Percentiles rank a stretch among this genome's conserved stretches.
These are phyloP conservation scores for Penicillium sp. DNA, from an alignment of 2,329 filamentous ascomycete genomes.

Conservation along the genomic window DNA sequence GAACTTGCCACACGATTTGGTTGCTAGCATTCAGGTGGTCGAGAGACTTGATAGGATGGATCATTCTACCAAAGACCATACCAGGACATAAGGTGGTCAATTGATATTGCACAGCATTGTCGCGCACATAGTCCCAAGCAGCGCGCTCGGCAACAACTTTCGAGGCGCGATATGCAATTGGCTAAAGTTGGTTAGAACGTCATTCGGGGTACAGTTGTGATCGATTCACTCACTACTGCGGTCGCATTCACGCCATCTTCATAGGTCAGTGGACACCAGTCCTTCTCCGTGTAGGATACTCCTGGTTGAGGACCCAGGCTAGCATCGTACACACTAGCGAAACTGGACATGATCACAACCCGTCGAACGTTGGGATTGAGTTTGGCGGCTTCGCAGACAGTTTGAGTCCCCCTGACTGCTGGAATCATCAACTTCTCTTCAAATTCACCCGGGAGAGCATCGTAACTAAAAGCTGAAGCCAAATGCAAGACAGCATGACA, in stretches of 20 bases:
- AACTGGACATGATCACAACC: conserved; percentile 31
- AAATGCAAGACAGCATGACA: conserved; percentile 28
- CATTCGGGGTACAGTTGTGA: background rate
- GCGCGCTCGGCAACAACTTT: conserved; percentile 29
- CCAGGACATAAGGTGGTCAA: conserved; percentile 25
- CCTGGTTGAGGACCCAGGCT: conserved; percentile 23
- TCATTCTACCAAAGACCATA: conserved; percentile 32
- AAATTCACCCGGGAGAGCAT: conserved; percentile 25
- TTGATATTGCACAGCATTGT: conserved; percentile 17
- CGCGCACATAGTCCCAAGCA: conserved; percentile 28
- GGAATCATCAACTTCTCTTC: conserved; percentile 33
- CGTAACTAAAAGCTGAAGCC: conserved; percentile 33
- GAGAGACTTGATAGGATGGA: conserved; percentile 22
- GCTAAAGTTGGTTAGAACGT: background rate
- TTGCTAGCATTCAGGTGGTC: conserved; percentile 31
- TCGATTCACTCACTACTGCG: conserved; percentile 15
- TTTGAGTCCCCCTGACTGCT: conserved; percentile 29
- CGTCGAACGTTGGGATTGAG: conserved; percentile 17
- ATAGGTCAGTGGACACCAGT: conserved; percentile 26
- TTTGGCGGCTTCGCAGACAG: conserved; percentile 28
- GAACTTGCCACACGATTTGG: conserved; percentile 32
- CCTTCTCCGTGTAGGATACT: conserved; percentile 22
- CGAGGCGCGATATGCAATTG: conserved; percentile 27
- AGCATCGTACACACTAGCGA: conserved; percentile 28
- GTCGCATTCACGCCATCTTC: conserved; percentile 25